Evolutionary conservation across 768 basidiomycete genomes (phyloP).

Genomic region (Boletus rubropictus): DNA sequence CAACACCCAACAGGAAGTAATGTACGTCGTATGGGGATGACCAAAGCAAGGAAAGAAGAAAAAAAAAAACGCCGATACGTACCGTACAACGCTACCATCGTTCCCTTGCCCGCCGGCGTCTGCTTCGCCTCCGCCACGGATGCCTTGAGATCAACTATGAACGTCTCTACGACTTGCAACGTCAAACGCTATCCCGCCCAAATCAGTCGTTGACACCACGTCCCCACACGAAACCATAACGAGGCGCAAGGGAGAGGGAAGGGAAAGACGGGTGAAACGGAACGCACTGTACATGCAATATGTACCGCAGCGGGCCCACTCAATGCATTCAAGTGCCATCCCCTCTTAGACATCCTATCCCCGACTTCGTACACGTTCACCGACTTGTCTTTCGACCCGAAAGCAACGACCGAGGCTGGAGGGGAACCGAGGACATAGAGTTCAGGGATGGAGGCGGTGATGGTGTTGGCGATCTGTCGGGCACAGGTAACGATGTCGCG

Average conservation of each 20-base stretch:
- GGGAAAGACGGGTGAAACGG: neutral
- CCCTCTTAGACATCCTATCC: constrained; percentile 76
- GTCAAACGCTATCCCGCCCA: constrained; percentile 59
- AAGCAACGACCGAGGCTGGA: constrained; percentile 85
- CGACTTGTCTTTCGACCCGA: constrained; percentile 53
- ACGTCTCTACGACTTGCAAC: constrained; percentile 65
- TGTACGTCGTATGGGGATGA: neutral
- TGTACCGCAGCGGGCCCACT: constrained; percentile 78
- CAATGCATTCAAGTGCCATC: constrained; percentile 91
- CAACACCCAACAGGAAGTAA: neutral
- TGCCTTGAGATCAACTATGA: constrained; percentile 80
- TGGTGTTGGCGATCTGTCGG: constrained; percentile 60
- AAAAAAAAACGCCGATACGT: constrained; percentile 23
- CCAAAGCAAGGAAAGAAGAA: no score
- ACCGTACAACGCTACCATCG: constrained; percentile 93
- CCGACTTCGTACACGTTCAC: constrained; percentile 81
- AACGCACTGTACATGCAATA: constrained; percentile 85
- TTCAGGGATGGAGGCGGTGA: constrained; percentile 68
- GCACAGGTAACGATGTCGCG: constrained; percentile 72
- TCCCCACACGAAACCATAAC: neutral
- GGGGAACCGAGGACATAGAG: constrained; percentile 88
- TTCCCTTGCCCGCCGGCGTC: constrained; percentile 62
- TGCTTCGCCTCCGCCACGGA: constrained; percentile 66
- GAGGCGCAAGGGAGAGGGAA: no score
- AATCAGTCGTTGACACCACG: neutral